Evolutionary conservation across 345 rosid species (phyloP), one percentile per base, ranked within the genome.

Genomic region (Eucalyptus regnans): DNA sequence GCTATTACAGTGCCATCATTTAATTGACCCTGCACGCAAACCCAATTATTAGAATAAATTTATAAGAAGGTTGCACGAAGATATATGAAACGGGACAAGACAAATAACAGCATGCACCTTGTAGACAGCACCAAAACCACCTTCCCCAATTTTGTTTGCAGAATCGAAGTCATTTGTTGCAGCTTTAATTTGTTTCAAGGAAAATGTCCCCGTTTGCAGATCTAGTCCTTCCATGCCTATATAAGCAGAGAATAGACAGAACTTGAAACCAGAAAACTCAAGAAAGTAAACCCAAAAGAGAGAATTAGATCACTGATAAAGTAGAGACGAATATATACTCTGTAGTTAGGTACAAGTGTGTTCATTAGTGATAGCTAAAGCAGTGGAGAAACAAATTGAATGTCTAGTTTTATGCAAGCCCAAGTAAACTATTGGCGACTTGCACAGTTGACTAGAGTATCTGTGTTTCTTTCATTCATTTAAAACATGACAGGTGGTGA

Each of bases 1-100:
- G 96, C 98, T 87, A 95, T 89, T 22, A 91, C 86, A 68, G 93
- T 94, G 18, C 95, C 97, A 92, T 95, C 98, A 56, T 91, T 41
- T 90, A 94, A 86, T 83, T 85, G 88, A 54, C 93, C 94, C 94
- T 93, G 88, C 52, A 76, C 54, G 56, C 15, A 46, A 56, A 43
- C 37, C 51, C 52, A 15, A 31, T 14, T 79, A 49, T 79, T 41
- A 51, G 51, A 76, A 71, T 76, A 4, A 11, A 49, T 48, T 17
- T 29, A 46, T 29, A 22, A 49, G 52, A n/a, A 31, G 25, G 14
- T 50, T 33, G 20, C 56, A 46, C 0, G 7, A 46, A n/a, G 58
- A 50, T 51, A 12, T 51, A 17, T 46, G 51, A 41, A 68, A 71
- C 1, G 25, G 86, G 44, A 31, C 37, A 79, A n/a, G 54, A 50